Evolutionary conservation across 352 stramenopile genomes (phyloP).

Genomic region (Phytophthora macrochlamydospora): DNA sequence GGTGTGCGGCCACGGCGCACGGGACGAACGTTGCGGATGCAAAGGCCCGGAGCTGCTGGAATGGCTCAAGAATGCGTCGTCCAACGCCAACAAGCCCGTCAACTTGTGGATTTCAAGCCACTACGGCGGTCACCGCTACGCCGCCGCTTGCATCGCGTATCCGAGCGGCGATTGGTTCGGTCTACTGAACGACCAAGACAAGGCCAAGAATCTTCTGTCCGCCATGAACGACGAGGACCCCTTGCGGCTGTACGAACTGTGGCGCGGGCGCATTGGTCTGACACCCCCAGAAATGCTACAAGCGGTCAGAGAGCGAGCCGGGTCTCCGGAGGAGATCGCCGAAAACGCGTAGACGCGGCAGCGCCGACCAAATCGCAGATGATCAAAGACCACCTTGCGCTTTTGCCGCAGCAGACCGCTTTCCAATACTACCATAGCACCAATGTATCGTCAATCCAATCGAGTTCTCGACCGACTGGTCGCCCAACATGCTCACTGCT

Average conservation of each 20-base stretch:
- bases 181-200: conserved; percentile 60
- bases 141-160: conserved; percentile 75
- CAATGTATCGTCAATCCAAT: neutral
- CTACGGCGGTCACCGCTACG: conserved; percentile 77
- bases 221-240: conserved; percentile 49
- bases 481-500: neutral
- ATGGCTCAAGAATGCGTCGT: conserved; percentile 54
- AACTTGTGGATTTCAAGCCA: conserved; percentile 73
- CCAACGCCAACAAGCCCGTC: conserved; percentile 36
- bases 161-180: conserved; percentile 82
- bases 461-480: neutral
- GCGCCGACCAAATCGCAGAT: neutral
- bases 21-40: conserved; percentile 75
- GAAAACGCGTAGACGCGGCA: conserved; percentile 22
- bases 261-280: conserved; percentile 65
- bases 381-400: no score
- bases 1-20: conserved; percentile 65
- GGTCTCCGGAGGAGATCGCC: conserved; percentile 7
- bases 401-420: neutral
- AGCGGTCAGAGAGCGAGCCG: conserved; percentile 37
- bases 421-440: neutral
- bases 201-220: conserved; percentile 46
- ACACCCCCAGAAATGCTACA: conserved; percentile 60
- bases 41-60: conserved; percentile 70
- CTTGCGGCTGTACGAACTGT: conserved; percentile 54